A percentile compares a stretch with the other conserved stretches of the same genome.
Conservation (phyloP, 108 stramenopile species). For the Nannochloropsis gaditana region DNA sequence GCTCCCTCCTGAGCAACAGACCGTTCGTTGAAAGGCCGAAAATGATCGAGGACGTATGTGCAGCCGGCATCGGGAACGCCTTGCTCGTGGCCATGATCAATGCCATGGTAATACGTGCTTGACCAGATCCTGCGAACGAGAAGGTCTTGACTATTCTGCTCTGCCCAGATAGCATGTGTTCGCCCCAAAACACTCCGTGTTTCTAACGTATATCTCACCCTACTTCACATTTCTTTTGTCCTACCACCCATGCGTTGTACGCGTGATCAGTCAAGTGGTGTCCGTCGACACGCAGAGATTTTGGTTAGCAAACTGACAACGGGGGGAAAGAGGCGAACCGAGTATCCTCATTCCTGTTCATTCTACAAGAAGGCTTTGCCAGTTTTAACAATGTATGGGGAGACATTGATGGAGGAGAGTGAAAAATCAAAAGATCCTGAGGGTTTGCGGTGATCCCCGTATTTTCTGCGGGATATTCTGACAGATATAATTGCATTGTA, state of each 20-base stretch:
- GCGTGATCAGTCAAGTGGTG: not conserved
- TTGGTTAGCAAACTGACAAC: not conserved
- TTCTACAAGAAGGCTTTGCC: not conserved
- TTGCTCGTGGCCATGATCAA: not conserved
- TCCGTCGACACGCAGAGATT: not conserved
- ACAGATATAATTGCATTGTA: not conserved
- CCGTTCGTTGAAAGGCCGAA: not conserved
- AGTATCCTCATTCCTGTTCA: not conserved
- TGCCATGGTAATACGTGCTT: not conserved
- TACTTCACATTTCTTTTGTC: no score
- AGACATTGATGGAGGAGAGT: not conserved
- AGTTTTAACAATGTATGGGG: not conserved
- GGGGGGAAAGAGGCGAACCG: not conserved
- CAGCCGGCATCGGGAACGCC: constrained; percentile 8
- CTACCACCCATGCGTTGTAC: no score
- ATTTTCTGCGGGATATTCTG: no score
- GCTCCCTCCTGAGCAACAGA: not conserved
- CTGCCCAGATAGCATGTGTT: no score
- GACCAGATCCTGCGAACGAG: no score
- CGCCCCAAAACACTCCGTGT: no score
- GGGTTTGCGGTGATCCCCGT: no score
- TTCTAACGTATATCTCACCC: no score
- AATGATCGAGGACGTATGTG: constrained; percentile 8
- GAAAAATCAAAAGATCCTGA: not conserved
- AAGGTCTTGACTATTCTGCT: no score